Percentiles rank a stretch among this genome's conserved stretches.
These are phyloP conservation scores for Cercophora scortea DNA, from an alignment of 495 filamentous ascomycete species.

Conservation along the genomic window DNA sequence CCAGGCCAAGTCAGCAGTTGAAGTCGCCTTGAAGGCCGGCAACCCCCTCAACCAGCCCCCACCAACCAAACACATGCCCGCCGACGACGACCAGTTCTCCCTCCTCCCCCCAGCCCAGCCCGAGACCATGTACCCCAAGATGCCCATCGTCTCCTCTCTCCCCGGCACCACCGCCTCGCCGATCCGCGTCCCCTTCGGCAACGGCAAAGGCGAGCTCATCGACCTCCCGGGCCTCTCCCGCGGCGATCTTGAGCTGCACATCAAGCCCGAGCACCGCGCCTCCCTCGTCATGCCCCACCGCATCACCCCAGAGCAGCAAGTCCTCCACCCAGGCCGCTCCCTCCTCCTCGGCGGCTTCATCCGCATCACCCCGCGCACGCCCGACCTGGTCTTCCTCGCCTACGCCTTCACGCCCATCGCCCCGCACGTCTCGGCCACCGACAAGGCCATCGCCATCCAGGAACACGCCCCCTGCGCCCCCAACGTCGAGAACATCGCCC, in stretches of 20 bases:
- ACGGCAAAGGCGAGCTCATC: conserved; percentile 82
- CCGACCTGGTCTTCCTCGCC: conserved; percentile 54
- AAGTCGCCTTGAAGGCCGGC: background rate
- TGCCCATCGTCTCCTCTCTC: conserved; percentile 77
- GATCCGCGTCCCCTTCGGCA: conserved; percentile 81
- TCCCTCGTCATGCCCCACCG: conserved; percentile 71
- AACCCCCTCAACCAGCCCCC: background rate
- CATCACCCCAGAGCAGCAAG: conserved; percentile 55
- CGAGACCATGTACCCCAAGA: conserved; percentile 65
- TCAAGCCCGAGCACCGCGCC: conserved; percentile 52
- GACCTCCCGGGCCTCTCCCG: conserved; percentile 80
- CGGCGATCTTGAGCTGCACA: conserved; percentile 57
- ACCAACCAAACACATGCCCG: background rate
- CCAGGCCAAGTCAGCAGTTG: background rate
- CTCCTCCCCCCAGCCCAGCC: conserved; percentile 66
- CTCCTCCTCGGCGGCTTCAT: conserved; percentile 83
- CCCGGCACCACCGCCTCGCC: conserved; percentile 93
- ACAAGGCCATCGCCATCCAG: conserved; percentile 66
- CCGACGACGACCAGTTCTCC: background rate
- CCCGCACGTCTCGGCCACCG: conserved; percentile 65
- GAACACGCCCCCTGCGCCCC: conserved; percentile 41
- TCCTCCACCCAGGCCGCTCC: conserved; percentile 70
- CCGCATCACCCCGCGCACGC: conserved; percentile 69
- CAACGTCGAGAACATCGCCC: conserved; percentile 50
- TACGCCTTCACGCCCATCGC: conserved; percentile 73